These are phyloP conservation scores for Xylariaceae sp. DNA, from an alignment of 2,329 filamentous ascomycete genomes.

Conservation along the genomic window DNA sequence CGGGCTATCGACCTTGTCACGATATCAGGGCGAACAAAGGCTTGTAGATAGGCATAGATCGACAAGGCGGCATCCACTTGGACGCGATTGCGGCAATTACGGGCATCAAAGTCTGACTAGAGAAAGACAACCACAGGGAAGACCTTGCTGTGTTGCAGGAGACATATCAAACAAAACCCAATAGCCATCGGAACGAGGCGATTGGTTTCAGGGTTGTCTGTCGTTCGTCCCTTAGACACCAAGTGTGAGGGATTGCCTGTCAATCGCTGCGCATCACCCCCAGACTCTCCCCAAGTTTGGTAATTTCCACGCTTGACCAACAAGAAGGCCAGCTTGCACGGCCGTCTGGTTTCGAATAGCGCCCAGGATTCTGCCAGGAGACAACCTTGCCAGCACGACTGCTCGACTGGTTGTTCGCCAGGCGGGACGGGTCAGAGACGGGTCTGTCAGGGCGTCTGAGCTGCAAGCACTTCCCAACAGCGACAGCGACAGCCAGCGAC, in stretches of 20 bases:
- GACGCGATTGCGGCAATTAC: constrained; percentile 11
- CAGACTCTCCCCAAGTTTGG: constrained; percentile 8
- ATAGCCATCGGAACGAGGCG: constrained; percentile 10
- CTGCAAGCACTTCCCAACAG: constrained; percentile 1
- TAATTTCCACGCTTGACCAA: constrained; percentile 9
- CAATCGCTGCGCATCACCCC: constrained; percentile 8
- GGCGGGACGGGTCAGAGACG: not conserved
- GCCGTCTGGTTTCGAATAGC: not conserved
- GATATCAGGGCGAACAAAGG: constrained; percentile 4
- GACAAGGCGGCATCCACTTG: constrained; percentile 1
- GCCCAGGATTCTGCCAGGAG: too few relatives aligned
- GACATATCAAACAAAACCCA: constrained; percentile 6
- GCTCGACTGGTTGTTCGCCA: constrained; percentile 7
- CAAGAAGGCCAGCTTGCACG: constrained; percentile 10
- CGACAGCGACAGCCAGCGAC: not conserved
- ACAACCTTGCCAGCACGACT: constrained; percentile 6
- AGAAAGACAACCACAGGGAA: constrained; percentile 12
- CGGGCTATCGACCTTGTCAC: constrained; percentile 1
- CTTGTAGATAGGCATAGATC: constrained; percentile 6
- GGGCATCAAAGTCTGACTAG: constrained; percentile 7
- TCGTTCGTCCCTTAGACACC: constrained; percentile 5
- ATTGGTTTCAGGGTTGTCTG: constrained; percentile 15
- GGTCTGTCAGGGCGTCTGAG: too few relatives aligned
- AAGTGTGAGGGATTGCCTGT: not conserved
- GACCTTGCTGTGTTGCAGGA: constrained; percentile 8